A percentile compares a stretch with the other conserved stretches of the same genome.
Conservation (phyloP, 176 grass and related monocot genomes). For the Urochloa ruziziensis region DNA sequence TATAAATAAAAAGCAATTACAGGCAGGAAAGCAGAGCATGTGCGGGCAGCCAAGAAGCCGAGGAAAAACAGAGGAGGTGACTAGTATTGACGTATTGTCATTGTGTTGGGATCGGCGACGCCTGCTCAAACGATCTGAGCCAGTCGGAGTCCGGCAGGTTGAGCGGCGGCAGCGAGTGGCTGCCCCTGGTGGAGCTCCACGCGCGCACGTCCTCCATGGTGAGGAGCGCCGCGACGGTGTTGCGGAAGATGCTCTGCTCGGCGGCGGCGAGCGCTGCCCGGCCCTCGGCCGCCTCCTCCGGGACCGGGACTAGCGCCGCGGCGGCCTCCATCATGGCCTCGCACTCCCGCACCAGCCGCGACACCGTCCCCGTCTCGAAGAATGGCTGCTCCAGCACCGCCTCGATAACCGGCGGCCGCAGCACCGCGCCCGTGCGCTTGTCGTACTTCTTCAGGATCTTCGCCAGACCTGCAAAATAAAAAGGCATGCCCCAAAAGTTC, state of each 20-base stretch:
- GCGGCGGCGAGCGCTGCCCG: slow-evolving; percentile 48
- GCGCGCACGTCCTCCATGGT: slow-evolving; percentile 83
- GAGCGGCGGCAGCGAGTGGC: slow-evolving; percentile 87
- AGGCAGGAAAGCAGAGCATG: background rate
- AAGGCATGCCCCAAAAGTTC: background rate
- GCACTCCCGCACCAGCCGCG: slow-evolving; percentile 70
- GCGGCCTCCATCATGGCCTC: slow-evolving; percentile 68
- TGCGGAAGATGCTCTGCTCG: slow-evolving; percentile 66
- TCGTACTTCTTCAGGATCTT: slow-evolving; percentile 98
- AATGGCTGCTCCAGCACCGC: slow-evolving; percentile 67
- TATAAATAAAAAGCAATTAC: background rate
- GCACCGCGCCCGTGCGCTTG: slow-evolving; percentile 66
- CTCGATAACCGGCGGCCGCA: slow-evolving; percentile 57
- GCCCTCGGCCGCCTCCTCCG: slow-evolving; percentile 29
- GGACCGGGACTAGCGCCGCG: too few relatives aligned
- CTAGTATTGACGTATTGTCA: background rate
- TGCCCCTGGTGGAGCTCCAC: slow-evolving; percentile 70
- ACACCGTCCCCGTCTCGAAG: slow-evolving; percentile 73
- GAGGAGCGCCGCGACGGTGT: slow-evolving; percentile 75
- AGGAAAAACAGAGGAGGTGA: background rate
- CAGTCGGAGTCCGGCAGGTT: slow-evolving; percentile 58
- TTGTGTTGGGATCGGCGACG: slow-evolving; percentile 47
- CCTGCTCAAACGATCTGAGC: slow-evolving; percentile 51
- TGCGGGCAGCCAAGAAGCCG: background rate
- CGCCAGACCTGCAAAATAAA: slow-evolving; percentile 34